Conservation (phyloP, 2,329 filamentous ascomycete species). For the Cadophora sp. region DNA sequence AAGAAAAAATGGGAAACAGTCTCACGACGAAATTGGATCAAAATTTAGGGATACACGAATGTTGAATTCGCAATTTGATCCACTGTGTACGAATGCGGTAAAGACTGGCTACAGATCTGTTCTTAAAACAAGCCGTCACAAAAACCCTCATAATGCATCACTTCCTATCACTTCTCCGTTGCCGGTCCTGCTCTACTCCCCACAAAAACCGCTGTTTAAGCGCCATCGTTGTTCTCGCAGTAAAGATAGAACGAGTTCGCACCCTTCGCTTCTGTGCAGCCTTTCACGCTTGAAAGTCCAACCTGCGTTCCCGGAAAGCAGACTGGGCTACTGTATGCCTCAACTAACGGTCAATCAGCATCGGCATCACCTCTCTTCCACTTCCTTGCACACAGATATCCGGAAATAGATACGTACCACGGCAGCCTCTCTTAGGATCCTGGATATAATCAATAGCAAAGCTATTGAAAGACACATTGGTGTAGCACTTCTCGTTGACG, state of each 20-base stretch:
- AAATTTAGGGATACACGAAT: background rate
- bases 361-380: background rate
- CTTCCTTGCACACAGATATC: no score
- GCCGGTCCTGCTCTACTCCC: background rate
- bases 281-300: background rate
- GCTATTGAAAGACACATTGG: background rate
- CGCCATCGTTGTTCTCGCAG: constrained; percentile 3
- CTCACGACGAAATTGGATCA: no score
- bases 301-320: background rate
- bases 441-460: background rate
- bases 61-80: constrained; percentile 12
- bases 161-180: background rate
- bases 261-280: background rate
- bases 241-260: background rate
- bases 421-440: background rate
- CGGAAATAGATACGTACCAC: background rate
- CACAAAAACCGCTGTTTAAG: background rate
- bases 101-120: background rate
- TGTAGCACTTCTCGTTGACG: constrained; percentile 10
- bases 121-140: background rate
- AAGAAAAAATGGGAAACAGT: no score
- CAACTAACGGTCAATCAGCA: background rate
- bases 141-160: background rate
- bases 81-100: background rate
- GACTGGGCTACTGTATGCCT: constrained; percentile 2